Base-by-base conservation (phyloP, 176 grass and related monocot species). In the Oryza nivara region DNA sequence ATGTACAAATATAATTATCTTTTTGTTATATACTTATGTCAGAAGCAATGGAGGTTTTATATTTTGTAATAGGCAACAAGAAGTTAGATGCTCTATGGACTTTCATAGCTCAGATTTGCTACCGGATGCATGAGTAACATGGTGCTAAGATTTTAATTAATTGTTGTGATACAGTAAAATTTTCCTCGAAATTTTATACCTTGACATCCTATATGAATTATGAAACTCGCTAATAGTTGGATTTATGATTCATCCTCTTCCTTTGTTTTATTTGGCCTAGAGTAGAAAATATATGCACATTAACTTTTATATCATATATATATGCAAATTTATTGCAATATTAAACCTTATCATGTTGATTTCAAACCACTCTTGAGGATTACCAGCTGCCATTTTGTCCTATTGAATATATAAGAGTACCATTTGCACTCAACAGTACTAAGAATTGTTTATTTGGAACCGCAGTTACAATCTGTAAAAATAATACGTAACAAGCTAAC, bases 401-500 rank as follows among this genome's bases (percentile, higher is more conserved):
- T 81, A 23, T 44, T 60, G 44, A 86, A 6, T 48, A 67, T 43
- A 67, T 0, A 22, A 30, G 14, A 75, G 43, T 19, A 76, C 12
- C 4, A 72, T 52, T 77, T 65, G 52, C 48, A 60, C 43, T 56
- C 36, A 6, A 9, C 77, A 61, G 73, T 90, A n/a, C 38, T 90
- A 82, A 87, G 34, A 19, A 7, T 46, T 86, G 6, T 32, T 87
- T 86, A 40, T 74, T 70, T 80, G 70, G 63, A 83, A 80, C 25
- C 40, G 74, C 85, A 98, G 95, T 91, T 98, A 26, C 65, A 93
- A 54, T 93, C 91, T 40, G 89, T 98, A 64, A 98, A 98, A 80
- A 87, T 98, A 76, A 98, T 98, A 81, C 93, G 96, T 75, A 99
- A 96, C 84, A 99, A 99, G 81, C 25, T 96, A 71, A 92, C 96